Evolutionary conservation across 2,329 filamentous ascomycete species (phyloP).

Genomic region (Coniochaeta sp.): DNA sequence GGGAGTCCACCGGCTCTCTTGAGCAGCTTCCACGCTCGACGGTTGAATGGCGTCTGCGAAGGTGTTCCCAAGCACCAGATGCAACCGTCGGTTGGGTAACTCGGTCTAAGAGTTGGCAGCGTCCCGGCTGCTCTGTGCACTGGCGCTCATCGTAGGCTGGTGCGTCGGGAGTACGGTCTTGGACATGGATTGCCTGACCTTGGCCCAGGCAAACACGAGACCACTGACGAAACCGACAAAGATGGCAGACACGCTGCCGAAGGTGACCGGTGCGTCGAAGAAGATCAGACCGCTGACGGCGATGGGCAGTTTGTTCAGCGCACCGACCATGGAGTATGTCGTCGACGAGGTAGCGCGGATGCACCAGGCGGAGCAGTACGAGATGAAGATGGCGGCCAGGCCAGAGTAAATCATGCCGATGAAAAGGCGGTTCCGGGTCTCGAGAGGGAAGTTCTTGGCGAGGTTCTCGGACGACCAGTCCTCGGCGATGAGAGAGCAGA

Average conservation of each 20-base stretch:
- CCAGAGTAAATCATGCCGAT: slow-evolving; percentile 92
- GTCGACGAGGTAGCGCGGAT: slow-evolving; percentile 96
- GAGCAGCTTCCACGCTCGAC: background rate
- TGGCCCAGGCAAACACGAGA: slow-evolving; percentile 81
- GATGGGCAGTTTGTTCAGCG: slow-evolving; percentile 95
- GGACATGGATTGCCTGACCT: slow-evolving; percentile 67
- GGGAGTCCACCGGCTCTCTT: background rate
- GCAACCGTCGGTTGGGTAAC: background rate
- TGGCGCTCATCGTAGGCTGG: slow-evolving; percentile 73
- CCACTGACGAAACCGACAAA: slow-evolving; percentile 86
- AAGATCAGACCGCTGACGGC: slow-evolving; percentile 89
- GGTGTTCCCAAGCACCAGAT: background rate
- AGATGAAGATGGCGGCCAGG: slow-evolving; percentile 91
- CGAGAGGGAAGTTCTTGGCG: slow-evolving; percentile 78
- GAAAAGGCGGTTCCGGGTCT: slow-evolving; percentile 70
- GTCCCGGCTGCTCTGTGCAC: slow-evolving; percentile 84
- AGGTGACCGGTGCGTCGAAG: slow-evolving; percentile 88
- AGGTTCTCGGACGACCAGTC: slow-evolving; percentile 90
- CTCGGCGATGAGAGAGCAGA: slow-evolving; percentile 75
- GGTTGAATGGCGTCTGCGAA: background rate
- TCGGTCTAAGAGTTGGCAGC: slow-evolving; percentile 58
- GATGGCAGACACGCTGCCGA: slow-evolving; percentile 89
- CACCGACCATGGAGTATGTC: slow-evolving; percentile 97
- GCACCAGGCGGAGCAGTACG: slow-evolving; percentile 99
- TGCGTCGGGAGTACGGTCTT: slow-evolving; percentile 63